Evolutionary conservation across 1,284 basidiomycete genomes (phyloP), one percentile per base, ranked within the genome.

Genomic region (Cronartium quercuum): DNA sequence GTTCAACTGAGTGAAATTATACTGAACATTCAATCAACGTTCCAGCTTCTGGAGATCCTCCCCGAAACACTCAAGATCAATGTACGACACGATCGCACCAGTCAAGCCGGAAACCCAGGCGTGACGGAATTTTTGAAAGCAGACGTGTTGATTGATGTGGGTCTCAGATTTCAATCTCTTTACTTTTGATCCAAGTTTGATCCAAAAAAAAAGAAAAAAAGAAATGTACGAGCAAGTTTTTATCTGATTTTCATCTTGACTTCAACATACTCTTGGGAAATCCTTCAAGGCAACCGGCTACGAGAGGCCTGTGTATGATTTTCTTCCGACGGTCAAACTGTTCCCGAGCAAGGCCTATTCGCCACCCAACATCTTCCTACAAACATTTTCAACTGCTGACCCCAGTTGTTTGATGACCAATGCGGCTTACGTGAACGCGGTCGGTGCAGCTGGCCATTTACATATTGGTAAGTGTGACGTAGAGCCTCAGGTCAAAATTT

Each of bases 371-470:
- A 37, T 74, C 3, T 74, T 60, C 34, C 29, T 74, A 34, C 71
- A 74, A 67, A 34, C 41, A 29, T 74, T 74, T 34, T 12, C 34
- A 38, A 9, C 55, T 5, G 42, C 41, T 24, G 64, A 74, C 42
- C 64, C 62, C 38, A 66, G 37, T 38, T 74, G 71, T 67, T 21
- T 67, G 4, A 66, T 74, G 71, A 66, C 71, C 29, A 74, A 74
- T 66, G 40, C 64, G 6, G 64, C 63, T 42, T 74, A 66, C 40
- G 37, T 60, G 24, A 65, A 74, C 38, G 71, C 51, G 12, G 12
- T 67, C 7, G 71, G 38, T 15, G 58, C 64, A 24, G 64, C 62
- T 21, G 71, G 71, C n/a, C 71, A 74, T 55, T 35, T 24, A 6
- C 71, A 74, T 35, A 74, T 74, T 1, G 71, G 71, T 74, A 37